Conservation (phyloP, 2,329 filamentous ascomycete genomes). For the Chaetothyriales sp. region DNA sequence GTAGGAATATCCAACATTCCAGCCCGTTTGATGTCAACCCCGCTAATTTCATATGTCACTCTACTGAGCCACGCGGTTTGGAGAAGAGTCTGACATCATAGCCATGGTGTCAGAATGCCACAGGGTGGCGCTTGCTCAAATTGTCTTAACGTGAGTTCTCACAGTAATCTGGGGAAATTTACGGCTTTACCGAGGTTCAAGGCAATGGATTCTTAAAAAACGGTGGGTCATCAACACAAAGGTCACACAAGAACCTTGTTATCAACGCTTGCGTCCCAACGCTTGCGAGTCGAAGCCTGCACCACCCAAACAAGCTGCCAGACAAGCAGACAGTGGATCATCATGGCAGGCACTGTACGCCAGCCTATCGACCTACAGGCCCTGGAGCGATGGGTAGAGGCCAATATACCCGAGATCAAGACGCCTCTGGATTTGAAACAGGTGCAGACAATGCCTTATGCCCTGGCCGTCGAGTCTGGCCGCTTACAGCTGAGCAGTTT, state of each 20-base stretch:
- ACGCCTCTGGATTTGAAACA: slow-evolving; percentile 78
- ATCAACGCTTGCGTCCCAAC: not conserved
- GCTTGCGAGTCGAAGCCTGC: too few relatives aligned
- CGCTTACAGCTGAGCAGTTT: slow-evolving; percentile 43
- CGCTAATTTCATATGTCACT: too few relatives aligned
- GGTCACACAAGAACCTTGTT: not conserved
- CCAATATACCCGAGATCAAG: slow-evolving; percentile 69
- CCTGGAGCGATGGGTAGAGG: slow-evolving; percentile 61
- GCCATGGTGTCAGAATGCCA: not conserved
- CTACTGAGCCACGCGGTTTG: too few relatives aligned
- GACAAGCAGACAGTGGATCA: slow-evolving; percentile 2
- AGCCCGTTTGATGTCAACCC: too few relatives aligned
- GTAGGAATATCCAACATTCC: too few relatives aligned
- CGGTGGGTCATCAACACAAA: not conserved
- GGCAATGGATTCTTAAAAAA: too few relatives aligned
- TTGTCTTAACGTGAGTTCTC: not conserved
- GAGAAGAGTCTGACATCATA: not conserved
- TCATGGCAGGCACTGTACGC: slow-evolving; percentile 72
- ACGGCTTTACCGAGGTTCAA: not conserved
- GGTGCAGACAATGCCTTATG: slow-evolving; percentile 35
- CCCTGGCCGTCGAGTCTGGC: not conserved
- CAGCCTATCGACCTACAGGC: slow-evolving; percentile 76
- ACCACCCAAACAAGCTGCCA: not conserved
- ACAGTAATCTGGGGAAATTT: not conserved
- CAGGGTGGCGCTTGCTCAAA: not conserved